Percentiles rank a stretch among this genome's conserved stretches.
These are phyloP conservation scores for Pichia exigua DNA, from an alignment of 805 yeast genomes.

Conservation along the genomic window DNA sequence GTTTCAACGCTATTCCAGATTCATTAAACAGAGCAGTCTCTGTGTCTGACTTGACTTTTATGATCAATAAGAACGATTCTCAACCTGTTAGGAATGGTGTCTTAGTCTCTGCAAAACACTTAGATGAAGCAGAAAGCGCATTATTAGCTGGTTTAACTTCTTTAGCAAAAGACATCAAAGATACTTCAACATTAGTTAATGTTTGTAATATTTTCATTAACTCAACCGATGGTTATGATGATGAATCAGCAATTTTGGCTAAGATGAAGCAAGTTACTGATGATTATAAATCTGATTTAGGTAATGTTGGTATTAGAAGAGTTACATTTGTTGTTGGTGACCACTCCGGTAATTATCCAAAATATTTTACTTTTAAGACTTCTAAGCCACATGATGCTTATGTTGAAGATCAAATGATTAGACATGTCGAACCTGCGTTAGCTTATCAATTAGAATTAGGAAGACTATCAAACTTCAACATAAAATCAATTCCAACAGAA, in stretches of 20 bases:
- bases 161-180: conserved; percentile 40
- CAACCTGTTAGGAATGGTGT: conserved; percentile 78
- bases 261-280: conserved; percentile 59
- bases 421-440: conserved; percentile 97
- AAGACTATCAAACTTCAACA: conserved; percentile 88
- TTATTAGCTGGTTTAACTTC: conserved; percentile 66
- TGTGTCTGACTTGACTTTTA: conserved; percentile 83
- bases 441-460: conserved; percentile 96
- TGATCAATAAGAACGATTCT: conserved; percentile 60
- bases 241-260: conserved; percentile 59
- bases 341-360: conserved; percentile 82
- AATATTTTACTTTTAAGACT: conserved; percentile 82
- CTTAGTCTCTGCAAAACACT: conserved; percentile 67
- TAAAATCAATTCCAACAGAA: conserved; percentile 91
- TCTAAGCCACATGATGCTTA: conserved; percentile 57
- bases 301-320: conserved; percentile 76
- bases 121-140: conserved; percentile 87
- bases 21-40: conserved; percentile 80
- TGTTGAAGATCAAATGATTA: conserved; percentile 81
- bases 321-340: conserved; percentile 85
- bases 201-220: conserved; percentile 77
- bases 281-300: conserved; percentile 63
- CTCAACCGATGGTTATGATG: conserved; percentile 62
- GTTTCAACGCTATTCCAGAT: conserved; percentile 63
- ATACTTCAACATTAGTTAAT: conserved; percentile 48